Base-by-base conservation (phyloP, 768 basidiomycete species). In the Hericium coralloides region DNA sequence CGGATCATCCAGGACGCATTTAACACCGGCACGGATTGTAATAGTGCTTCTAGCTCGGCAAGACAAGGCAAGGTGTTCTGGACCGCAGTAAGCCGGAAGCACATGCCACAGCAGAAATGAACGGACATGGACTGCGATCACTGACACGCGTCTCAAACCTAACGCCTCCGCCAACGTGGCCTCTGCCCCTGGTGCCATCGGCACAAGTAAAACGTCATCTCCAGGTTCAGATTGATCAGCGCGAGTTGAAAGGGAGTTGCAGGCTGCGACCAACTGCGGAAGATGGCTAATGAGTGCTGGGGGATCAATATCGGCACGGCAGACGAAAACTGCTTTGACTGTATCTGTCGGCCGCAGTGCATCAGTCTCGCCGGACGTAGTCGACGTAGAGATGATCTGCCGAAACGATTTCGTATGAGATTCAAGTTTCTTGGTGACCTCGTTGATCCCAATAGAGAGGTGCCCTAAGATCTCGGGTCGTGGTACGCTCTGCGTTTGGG, bases 361-460 rank as follows among this genome's bases (percentile, higher is more conserved):
- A 10, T 54, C 26, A 14, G 36, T 14, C 12, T 14, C 26, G 18
- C 48, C 37, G 54, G 36, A 31, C 43, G 25, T 31, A 37, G 25
- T 22, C 15, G 58, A 41, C 17, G 51, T 36, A 38, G 49, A 18
- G 20, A 57, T 38, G 41, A 26, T 51, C 25, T 48, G 45, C 9
- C 26, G 51, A 39, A 58, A 39, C 43, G 68, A 55, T 58, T 63
- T 58, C 67, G 80, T 71, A 63, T 87, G 82, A 2, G 50, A 60
- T 68, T 95, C 92, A 12, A 95, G 74, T 26, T 75, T 73, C 67
- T 80, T 85, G 0, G 91, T 91, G 14, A 93, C 87, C 63, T 82
- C 74, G 64, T 93, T 94, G 59, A 93, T 85, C n/a, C 92, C 92
- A 49, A 84, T 65, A 10, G 74, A 67, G 37, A 86, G 58, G 65